phyloP scores from a whole-genome alignment of 1,139 yeast genomes.

The Yamadazyma taylorii region DNA sequence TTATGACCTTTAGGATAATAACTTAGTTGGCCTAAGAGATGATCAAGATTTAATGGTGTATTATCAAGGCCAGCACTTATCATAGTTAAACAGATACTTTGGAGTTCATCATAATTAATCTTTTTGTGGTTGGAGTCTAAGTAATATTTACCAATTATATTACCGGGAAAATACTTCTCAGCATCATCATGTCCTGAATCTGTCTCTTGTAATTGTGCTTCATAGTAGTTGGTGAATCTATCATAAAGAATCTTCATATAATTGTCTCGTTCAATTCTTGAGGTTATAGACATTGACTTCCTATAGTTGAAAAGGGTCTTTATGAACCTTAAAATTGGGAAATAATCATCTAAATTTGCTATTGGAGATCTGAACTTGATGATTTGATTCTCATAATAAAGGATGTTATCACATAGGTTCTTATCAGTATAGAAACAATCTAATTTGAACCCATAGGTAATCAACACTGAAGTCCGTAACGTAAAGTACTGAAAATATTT shows the following conservation, averaged over 20 bases:
- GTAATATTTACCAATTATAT: conserved; percentile 2
- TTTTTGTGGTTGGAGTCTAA: conserved; percentile 7
- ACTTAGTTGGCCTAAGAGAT: conserved; percentile 62
- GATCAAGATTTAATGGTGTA: conserved; percentile 62
- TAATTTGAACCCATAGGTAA: conserved; percentile 61
- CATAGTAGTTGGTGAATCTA: not conserved
- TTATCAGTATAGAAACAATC: conserved; percentile 43
- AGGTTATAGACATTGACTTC: conserved; percentile 23
- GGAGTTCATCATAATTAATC: conserved; percentile 39
- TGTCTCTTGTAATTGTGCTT: conserved; percentile 12
- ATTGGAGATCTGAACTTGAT: conserved; percentile 64
- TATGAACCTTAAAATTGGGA: conserved; percentile 49
- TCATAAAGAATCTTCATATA: conserved; percentile 48
- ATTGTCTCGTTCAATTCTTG: conserved; percentile 49
- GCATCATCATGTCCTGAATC: not conserved
- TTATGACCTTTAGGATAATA: conserved; percentile 42
- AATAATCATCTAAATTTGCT: conserved; percentile 60
- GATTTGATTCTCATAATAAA: conserved; percentile 63
- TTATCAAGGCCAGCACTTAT: conserved; percentile 81
- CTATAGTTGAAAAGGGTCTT: conserved; percentile 17
- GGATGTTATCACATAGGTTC: conserved; percentile 51
- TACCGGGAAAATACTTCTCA: conserved; percentile 7
- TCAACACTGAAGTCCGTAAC: conserved; percentile 52
- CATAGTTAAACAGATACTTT: conserved; percentile 69
- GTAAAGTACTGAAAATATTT: conserved; percentile 52